Percentiles rank a stretch among this genome's conserved stretches.
These are phyloP conservation scores for Fraxinus pennsylvanica DNA, from an alignment of 257 asterid genomes.

Conservation along the genomic window DNA sequence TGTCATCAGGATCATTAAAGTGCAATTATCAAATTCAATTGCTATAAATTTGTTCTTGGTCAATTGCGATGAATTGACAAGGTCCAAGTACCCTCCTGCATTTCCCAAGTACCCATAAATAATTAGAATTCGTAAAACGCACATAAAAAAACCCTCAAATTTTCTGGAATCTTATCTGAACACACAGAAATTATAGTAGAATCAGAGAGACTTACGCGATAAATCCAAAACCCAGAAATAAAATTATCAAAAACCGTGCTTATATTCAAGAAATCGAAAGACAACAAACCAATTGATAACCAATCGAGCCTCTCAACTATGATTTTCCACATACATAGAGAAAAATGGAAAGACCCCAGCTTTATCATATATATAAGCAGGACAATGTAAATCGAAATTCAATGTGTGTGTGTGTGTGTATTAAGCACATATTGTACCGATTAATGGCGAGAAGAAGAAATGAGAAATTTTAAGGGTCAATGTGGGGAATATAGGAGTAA, in stretches of 20 bases:
- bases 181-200: slow-evolving; percentile 11
- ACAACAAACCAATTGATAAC: neutral
- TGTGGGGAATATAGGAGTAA: no score
- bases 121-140: slow-evolving; percentile 26
- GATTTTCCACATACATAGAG: neutral
- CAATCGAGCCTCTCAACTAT: neutral
- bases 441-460: no score
- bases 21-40: slow-evolving; percentile 71
- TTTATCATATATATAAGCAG: neutral
- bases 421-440: no score
- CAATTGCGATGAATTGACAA: slow-evolving; percentile 69
- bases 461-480: no score
- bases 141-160: slow-evolving; percentile 12
- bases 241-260: neutral
- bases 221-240: slow-evolving; percentile 13
- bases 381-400: neutral
- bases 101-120: slow-evolving; percentile 46
- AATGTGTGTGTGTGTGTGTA: no score
- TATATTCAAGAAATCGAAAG: neutral
- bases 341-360: neutral
- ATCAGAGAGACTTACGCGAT: neutral
- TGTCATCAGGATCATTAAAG: slow-evolving; percentile 78
- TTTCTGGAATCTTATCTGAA: slow-evolving; percentile 1
- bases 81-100: slow-evolving; percentile 78
- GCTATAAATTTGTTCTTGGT: slow-evolving; percentile 77